These are phyloP conservation scores for Esteya vermicola DNA, from an alignment of 2,329 filamentous ascomycete species.

Conservation along the genomic window DNA sequence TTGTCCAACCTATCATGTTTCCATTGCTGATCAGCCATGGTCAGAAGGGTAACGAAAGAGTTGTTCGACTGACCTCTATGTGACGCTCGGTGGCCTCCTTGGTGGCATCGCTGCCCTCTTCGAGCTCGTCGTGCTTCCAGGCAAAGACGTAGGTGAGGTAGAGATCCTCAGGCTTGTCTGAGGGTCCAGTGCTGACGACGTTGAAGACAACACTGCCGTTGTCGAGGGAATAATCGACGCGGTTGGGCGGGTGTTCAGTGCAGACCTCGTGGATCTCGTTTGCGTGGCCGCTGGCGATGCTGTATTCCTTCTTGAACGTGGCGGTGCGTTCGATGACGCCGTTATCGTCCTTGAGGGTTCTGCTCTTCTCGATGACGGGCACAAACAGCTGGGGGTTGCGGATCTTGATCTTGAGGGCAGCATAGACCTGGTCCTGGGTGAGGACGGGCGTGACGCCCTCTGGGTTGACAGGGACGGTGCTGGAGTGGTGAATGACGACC, in stretches of 20 bases:
- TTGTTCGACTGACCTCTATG: too few species aligned
- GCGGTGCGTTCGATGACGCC: too few species aligned
- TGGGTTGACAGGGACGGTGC: slow-evolving; percentile 20
- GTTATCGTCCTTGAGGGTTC: too few species aligned
- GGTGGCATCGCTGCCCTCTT: slow-evolving; percentile 11
- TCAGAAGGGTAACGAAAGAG: too few species aligned
- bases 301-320: too few species aligned
- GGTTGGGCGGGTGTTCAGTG: slow-evolving; percentile 14
- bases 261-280: slow-evolving; percentile 16
- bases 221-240: slow-evolving; percentile 17
- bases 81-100: too few species aligned
- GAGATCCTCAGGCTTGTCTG: slow-evolving; percentile 12
- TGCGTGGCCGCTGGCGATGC: background rate
- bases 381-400: slow-evolving; percentile 20
- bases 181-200: slow-evolving; percentile 14
- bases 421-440: slow-evolving; percentile 17
- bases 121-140: slow-evolving; percentile 14
- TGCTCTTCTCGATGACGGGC: slow-evolving; percentile 15
- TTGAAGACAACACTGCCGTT: slow-evolving; percentile 19
- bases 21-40: too few species aligned
- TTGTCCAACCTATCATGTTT: too few species aligned
- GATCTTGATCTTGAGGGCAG: slow-evolving; percentile 20
- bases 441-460: slow-evolving; percentile 14
- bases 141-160: slow-evolving; percentile 20
- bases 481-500: slow-evolving; percentile 16